phyloP scores from a whole-genome alignment of 768 basidiomycete species.

The Xerocomellus amylosporus region DNA sequence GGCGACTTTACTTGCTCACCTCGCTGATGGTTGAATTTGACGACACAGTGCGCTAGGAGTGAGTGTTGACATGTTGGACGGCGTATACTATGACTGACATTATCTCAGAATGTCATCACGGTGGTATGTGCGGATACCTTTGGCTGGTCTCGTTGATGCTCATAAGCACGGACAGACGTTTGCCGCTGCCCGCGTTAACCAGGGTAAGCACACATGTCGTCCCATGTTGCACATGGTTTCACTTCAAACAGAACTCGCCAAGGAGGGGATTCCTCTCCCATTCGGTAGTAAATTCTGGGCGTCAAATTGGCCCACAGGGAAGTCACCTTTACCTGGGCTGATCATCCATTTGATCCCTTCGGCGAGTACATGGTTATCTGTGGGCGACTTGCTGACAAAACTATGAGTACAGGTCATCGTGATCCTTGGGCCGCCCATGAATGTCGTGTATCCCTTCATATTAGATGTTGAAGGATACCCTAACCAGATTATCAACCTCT shows the following conservation, averaged over 20 bases:
- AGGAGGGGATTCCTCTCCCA: constrained; percentile 60
- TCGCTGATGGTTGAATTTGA: not conserved
- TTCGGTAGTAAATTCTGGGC: constrained; percentile 61
- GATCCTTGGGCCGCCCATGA: constrained; percentile 50
- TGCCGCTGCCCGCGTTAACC: constrained; percentile 49
- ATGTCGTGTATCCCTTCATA: constrained; percentile 57
- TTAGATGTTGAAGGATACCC: constrained; percentile 51
- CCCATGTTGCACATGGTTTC: not conserved
- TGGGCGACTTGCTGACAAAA: not conserved
- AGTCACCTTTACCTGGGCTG: constrained; percentile 51
- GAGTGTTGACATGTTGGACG: not conserved
- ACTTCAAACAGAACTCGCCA: constrained; percentile 47
- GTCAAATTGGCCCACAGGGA: constrained; percentile 57
- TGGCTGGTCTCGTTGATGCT: not conserved
- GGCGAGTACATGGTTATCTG: constrained; percentile 23
- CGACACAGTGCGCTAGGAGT: constrained; percentile 35
- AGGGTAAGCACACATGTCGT: constrained; percentile 31
- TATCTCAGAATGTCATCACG: constrained; percentile 29
- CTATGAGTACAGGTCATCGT: constrained; percentile 41
- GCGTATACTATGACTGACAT: not conserved
- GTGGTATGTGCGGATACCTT: constrained; percentile 15
- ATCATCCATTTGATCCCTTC: constrained; percentile 55
- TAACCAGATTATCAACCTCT: constrained; percentile 52
- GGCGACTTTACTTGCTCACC: not conserved
- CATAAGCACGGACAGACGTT: constrained; percentile 40